These are phyloP conservation scores for Cairneyella variabilis DNA, from an alignment of 495 filamentous ascomycete genomes.

Conservation along the genomic window DNA sequence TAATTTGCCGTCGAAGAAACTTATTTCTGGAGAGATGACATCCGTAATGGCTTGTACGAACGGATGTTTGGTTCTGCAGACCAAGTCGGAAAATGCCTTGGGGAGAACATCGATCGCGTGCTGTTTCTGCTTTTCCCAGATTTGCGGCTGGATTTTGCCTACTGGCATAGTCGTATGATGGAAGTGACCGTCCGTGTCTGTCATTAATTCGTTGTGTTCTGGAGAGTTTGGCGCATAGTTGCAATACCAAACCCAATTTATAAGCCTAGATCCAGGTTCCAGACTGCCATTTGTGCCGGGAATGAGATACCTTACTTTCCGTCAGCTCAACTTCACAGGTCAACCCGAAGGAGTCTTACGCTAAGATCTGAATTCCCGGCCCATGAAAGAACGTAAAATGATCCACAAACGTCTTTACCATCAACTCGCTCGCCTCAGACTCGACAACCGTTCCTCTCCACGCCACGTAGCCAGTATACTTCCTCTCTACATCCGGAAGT, in stretches of 20 bases:
- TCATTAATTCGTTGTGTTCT: constrained; percentile 45
- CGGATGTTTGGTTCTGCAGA: constrained; percentile 41
- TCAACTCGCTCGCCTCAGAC: constrained; percentile 28
- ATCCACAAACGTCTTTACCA: constrained; percentile 26
- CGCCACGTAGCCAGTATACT: constrained; percentile 54
- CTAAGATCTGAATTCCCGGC: neutral
- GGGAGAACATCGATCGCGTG: constrained; percentile 40
- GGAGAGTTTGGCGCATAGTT: constrained; percentile 45
- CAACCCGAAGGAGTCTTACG: neutral
- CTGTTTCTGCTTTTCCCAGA: constrained; percentile 41
- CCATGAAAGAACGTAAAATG: constrained; percentile 35
- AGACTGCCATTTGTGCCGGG: constrained; percentile 45
- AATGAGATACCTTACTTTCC: constrained; percentile 46
- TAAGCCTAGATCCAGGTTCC: constrained; percentile 40
- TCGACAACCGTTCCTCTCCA: constrained; percentile 50
- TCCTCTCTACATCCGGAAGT: constrained; percentile 39
- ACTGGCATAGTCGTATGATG: constrained; percentile 50
- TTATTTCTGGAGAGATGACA: constrained; percentile 38
- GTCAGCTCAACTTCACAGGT: neutral
- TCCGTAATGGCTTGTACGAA: constrained; percentile 57
- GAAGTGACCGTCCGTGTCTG: constrained; percentile 41
- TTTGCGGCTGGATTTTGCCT: constrained; percentile 37
- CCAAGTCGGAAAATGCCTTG: constrained; percentile 50
- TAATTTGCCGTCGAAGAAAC: constrained; percentile 46
- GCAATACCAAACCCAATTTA: constrained; percentile 58